These are phyloP conservation scores for Backusella luteola DNA, from an alignment of 192 early-diverging fungal genomes.

Conservation along the genomic window DNA sequence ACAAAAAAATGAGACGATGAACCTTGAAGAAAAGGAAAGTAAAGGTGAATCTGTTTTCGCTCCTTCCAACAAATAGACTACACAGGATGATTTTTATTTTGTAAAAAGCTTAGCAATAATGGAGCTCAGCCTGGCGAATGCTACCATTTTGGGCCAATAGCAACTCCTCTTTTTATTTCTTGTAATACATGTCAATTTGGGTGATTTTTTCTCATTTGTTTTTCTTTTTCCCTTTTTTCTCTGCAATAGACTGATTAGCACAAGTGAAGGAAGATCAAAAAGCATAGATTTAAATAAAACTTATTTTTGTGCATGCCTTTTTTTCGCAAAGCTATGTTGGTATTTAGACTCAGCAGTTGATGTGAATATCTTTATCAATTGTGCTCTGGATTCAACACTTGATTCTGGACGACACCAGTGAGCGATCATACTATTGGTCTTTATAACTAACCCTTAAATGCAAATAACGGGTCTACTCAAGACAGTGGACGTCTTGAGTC, in stretches of 20 bases:
- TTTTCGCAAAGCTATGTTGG: neutral
- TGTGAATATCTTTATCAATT: neutral
- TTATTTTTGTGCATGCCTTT: neutral
- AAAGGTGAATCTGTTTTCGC: neutral
- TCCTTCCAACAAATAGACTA: neutral
- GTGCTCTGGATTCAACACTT: neutral
- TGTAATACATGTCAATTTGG: slow-evolving; percentile 1
- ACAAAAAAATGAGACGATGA: neutral
- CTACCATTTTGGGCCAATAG: neutral
- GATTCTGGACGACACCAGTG: neutral
- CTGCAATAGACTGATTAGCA: neutral
- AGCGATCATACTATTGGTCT: neutral
- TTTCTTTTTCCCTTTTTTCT: neutral
- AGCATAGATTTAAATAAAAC: neutral
- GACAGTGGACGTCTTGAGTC: neutral
- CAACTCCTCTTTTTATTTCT: neutral
- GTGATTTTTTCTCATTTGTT: neutral
- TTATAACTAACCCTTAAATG: neutral
- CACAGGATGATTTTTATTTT: neutral
- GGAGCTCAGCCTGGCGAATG: neutral
- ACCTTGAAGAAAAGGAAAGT: neutral
- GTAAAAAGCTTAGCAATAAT: neutral
- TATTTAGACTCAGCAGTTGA: neutral
- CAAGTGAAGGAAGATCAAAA: neutral
- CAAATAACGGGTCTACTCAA: neutral